Evolutionary conservation across 163 green algal species (phyloP), one percentile per base, ranked within the genome.

Genomic region (Scenedesmus sp.): DNA sequence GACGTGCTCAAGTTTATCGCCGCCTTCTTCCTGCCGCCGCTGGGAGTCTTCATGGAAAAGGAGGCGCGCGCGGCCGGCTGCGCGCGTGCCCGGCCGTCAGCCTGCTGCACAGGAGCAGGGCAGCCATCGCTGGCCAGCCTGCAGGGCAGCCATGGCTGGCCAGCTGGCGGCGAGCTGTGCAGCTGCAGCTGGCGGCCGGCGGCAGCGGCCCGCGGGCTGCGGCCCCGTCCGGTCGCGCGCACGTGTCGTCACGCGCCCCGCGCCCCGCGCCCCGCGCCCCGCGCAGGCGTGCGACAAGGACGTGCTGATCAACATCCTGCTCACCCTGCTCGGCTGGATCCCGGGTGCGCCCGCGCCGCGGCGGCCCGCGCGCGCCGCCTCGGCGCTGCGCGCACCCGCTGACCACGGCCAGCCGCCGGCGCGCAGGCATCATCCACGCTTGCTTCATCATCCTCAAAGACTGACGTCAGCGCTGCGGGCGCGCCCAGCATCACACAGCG

Each of bases 391-490:
- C 33, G 54, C 54, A 42, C 0, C n/a, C 31, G 14, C 20, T 48
- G 29, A 47, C 39, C 6, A 6, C 39, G 7, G 39, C 39, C 39
- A 15, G 39, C 39, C 7, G 6, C 39, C 39, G 39, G 10, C 50
- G n/a, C n/a, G 10, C 69, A 77, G 69, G 69, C 26, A 42, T 82
- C 39, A 77, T 82, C 14, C 64, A 77, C 34, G 75, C 75, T 15
- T 54, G 77, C 54, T 82, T 77, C 75, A 82, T 82, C 75, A 77
- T 82, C 54, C 24, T 69, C 26, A 78, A 69, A 26, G 24, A 78
- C 42, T 78, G 22, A 77, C 11, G 9, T 66, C n/a, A n/a, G n/a
- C n/a, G n/a, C n/a, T n/a, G n/a, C n/a, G n/a, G n/a, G n/a, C n/a
- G n/a, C n/a, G n/a, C n/a, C n/a, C n/a, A n/a, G n/a, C n/a, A n/a